These are phyloP conservation scores for Lachancea sp. DNA, from an alignment of 805 yeast genomes.

Conservation along the genomic window DNA sequence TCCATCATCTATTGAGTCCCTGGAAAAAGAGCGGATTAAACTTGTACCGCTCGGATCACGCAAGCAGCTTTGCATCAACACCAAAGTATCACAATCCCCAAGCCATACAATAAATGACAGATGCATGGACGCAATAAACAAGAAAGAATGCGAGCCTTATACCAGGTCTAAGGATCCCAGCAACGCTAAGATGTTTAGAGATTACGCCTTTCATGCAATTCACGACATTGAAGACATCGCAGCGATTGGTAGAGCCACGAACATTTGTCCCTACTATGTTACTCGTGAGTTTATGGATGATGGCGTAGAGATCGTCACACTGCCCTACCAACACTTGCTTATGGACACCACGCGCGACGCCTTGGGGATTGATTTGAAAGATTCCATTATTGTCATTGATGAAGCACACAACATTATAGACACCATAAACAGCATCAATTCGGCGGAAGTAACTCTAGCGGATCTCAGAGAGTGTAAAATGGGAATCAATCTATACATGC, in stretches of 20 bases:
- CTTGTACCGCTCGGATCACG: slow-evolving; percentile 75
- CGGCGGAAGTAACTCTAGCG: slow-evolving; percentile 45
- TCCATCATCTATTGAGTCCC: slow-evolving; percentile 48
- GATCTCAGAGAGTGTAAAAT: slow-evolving; percentile 43
- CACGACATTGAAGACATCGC: slow-evolving; percentile 78
- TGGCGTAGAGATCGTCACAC: slow-evolving; percentile 65
- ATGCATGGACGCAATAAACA: slow-evolving; percentile 10
- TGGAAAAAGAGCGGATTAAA: slow-evolving; percentile 48
- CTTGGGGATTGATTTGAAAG: slow-evolving; percentile 51
- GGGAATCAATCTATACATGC: slow-evolving; percentile 50
- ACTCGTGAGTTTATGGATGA: slow-evolving; percentile 48
- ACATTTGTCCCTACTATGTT: slow-evolving; percentile 79
- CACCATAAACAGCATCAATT: slow-evolving; percentile 62
- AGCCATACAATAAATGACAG: slow-evolving; percentile 58
- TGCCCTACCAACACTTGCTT: slow-evolving; percentile 74
- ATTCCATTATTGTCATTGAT: slow-evolving; percentile 72
- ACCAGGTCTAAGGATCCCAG: slow-evolving; percentile 22
- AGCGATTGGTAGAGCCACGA: slow-evolving; percentile 46
- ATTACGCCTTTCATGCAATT: slow-evolving; percentile 47
- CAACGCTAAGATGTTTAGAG: slow-evolving; percentile 42
- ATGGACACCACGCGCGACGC: slow-evolving; percentile 57
- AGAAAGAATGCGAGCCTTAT: slow-evolving; percentile 10
- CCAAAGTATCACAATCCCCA: slow-evolving; percentile 44
- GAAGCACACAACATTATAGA: slow-evolving; percentile 90
- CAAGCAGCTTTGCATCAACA: slow-evolving; percentile 76